Evolutionary conservation across 495 filamentous ascomycete species (phyloP), one percentile per base, ranked within the genome.

Genomic region (Bathelium albidoporum): DNA sequence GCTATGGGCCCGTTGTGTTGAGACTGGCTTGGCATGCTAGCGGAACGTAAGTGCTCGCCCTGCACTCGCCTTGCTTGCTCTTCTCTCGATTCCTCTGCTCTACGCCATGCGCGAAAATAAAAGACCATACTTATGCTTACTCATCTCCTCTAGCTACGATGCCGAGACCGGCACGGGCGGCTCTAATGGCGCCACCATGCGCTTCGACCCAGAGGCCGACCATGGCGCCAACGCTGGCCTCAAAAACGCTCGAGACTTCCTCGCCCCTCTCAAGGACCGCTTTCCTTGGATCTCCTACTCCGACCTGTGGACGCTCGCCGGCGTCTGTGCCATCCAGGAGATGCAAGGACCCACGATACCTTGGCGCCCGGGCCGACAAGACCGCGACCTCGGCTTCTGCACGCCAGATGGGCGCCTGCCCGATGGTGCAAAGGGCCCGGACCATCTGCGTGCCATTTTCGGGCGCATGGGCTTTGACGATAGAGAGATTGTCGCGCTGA

Each of bases 381-480:
- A 98, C 78, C 82, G 73, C 62, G 75, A 97, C 65, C 79, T 90
- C n/a, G 74, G 86, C 62, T 88, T 84, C 73, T 96, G 91, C 82
- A 94, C 91, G 53, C 94, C 94, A 55, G 93, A 98, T 70, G 94
- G 94, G 65, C 91, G 94, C 77, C 89, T 98, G 31, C 94, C 94
- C 64, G 93, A 98, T 73, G 94, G 82, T 59, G 66, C 84, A 66
- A 85, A 97, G 81, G 88, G 82, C 65, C 83, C 87, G 63, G 80
- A 82, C 65, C 94, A 98, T 77, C 81, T 98, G 72, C 88, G 94
- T 63, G 84, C 85, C 75, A 89, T 98, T 81, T 98, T 98, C 82
- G 82, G 84, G 74, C 90, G 93, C 74, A 97, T 97, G 92, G 94
- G 94, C 64, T 98, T 98, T 82, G 87, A 95, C 76, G 94, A 98